phyloP scores from a whole-genome alignment of 345 rosid species.

The Hypericum androsaemum region DNA sequence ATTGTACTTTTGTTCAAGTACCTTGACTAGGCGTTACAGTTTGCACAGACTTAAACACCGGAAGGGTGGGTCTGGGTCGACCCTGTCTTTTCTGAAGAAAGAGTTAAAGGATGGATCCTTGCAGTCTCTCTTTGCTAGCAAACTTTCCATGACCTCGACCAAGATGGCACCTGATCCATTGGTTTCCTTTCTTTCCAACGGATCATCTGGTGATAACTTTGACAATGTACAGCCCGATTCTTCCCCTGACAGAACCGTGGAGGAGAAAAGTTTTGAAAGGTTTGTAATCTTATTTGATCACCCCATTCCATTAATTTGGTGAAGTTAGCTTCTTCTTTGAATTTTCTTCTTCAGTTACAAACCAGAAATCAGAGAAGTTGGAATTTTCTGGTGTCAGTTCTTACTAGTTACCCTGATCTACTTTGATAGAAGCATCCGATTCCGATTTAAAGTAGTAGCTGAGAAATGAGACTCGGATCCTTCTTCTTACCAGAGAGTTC shows the following conservation, averaged over 20 bases:
- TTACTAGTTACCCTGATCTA: too few species aligned
- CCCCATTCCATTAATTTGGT: background rate
- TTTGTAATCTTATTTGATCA: constrained; percentile 14
- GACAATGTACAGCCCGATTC: constrained; percentile 25
- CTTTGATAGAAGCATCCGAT: too few species aligned
- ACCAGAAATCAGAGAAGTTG: too few species aligned
- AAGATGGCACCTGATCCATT: constrained; percentile 42
- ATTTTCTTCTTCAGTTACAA: background rate
- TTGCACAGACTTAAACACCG: constrained; percentile 41
- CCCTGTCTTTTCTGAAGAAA: constrained; percentile 28
- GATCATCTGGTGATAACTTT: constrained; percentile 21
- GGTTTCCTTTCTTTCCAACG: constrained; percentile 46
- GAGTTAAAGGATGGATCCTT: constrained; percentile 37
- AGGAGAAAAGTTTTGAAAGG: constrained; percentile 34
- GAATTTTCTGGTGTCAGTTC: too few species aligned
- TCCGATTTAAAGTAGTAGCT: too few species aligned
- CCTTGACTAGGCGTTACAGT: constrained; percentile 63
- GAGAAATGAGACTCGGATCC: too few species aligned
- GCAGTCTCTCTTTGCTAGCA: constrained; percentile 29
- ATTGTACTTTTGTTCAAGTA: constrained; percentile 7
- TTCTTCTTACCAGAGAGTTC: too few species aligned
- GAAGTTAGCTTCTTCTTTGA: background rate
- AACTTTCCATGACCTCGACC: constrained; percentile 19
- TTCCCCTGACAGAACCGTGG: constrained; percentile 15
- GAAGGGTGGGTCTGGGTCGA: constrained; percentile 36